Evolutionary conservation across 306 rosid genomes (phyloP).

Genomic region (Malus fusca): DNA sequence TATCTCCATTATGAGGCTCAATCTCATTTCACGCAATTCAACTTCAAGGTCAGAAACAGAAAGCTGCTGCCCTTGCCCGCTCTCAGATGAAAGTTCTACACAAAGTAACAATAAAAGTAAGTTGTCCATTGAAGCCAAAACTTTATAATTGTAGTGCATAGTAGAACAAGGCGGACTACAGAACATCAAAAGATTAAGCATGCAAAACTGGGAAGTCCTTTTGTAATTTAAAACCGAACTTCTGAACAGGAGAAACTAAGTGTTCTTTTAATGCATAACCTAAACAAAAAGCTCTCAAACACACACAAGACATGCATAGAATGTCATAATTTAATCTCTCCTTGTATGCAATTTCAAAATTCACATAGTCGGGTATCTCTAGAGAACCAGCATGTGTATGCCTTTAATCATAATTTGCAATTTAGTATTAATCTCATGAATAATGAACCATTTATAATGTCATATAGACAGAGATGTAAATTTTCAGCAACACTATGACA

Average conservation of each 20-base stretch:
- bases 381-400: background rate
- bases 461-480: background rate
- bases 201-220: background rate
- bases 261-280: background rate
- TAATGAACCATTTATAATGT: background rate
- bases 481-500: background rate
- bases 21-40: constrained; percentile 65
- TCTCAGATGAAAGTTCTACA: constrained; percentile 64
- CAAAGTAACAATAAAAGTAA: constrained; percentile 16
- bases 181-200: background rate
- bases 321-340: background rate
- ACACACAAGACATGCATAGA: background rate
- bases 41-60: constrained; percentile 35
- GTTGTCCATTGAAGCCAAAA: background rate
- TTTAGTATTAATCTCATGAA: background rate
- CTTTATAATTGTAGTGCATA: background rate
- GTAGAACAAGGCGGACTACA: background rate
- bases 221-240: background rate
- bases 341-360: background rate
- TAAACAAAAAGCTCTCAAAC: background rate
- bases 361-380: background rate
- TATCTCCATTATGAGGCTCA: constrained; percentile 64
- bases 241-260: background rate
- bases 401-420: background rate
- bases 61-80: constrained; percentile 40